Evolutionary conservation across 1,139 yeast genomes (phyloP), one percentile per base, ranked within the genome.

Genomic region (Candida freyschussii): DNA sequence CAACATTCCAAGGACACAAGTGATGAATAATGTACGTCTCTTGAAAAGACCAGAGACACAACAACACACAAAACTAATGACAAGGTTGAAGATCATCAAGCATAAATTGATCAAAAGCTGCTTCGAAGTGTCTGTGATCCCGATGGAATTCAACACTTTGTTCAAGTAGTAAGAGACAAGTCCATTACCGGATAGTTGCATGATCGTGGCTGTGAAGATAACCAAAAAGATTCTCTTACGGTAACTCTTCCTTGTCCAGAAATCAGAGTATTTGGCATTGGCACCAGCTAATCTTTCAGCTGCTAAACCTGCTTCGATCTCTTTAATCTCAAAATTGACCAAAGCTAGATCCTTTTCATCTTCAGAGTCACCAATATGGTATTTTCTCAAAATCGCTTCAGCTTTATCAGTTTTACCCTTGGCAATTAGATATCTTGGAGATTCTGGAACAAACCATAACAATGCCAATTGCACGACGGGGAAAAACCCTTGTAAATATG

Each of bases 361-460:
- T 17, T 77, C 67, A 20, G 62, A 49, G 20, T 58, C 56, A 18
- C 66, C 66, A 49, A 79, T 59, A 43, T 67, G 45, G 29, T 45
- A 46, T 30, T 59, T 61, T 15, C 43, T 32, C 34, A 69, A 53
- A 30, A 62, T 34, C 34, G 55, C 49, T 59, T 66, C 69, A 17
- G 89, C 91, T 38, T 70, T 69, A 10, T 67, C 80, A 30, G 69
- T 57, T 34, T 59, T 60, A 37, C 69, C 75, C 33, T 58, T 65
- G 37, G 76, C 72, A 39, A 79, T 69, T 52, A 70, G 68, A 60
- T 61, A 83, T 62, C 93, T 72, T 43, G 93, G 89, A 22, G 89
- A 76, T 59, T 83, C 93, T 34, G 93, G 93, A 55, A 66, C 46
- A 33, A 21, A 27, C 5, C 5, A 19, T 9, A 36, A 9, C 12